phyloP scores from a whole-genome alignment of 306 rosid genomes.

The Medicago arabica region DNA sequence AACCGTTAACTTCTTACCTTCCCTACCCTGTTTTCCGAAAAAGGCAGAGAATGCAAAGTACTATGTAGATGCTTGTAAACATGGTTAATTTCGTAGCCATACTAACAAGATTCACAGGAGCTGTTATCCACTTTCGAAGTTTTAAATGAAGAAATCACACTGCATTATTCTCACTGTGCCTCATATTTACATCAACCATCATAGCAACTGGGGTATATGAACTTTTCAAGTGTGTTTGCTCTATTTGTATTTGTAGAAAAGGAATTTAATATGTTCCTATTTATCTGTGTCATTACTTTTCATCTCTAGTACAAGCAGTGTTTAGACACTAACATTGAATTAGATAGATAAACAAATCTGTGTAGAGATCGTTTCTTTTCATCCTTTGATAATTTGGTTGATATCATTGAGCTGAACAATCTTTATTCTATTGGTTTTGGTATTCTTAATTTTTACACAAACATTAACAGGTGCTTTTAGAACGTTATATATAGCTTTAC shows the following conservation, averaged over 20 bases:
- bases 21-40: constrained; percentile 22
- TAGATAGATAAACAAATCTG: constrained; percentile 5
- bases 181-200: constrained; percentile 21
- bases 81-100: constrained; percentile 6
- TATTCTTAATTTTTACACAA: not conserved
- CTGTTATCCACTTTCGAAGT: not conserved
- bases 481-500: not conserved
- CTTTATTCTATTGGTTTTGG: not conserved
- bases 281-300: not conserved
- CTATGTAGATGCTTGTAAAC: constrained; percentile 19
- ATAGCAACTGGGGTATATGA: constrained; percentile 1
- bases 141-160: constrained; percentile 25
- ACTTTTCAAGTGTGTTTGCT: not conserved
- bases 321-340: not conserved
- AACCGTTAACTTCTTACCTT: constrained; percentile 30
- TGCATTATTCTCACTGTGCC: constrained; percentile 10
- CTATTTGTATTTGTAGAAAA: constrained; percentile 2
- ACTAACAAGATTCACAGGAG: constrained; percentile 17
- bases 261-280: constrained; percentile 36
- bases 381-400: constrained; percentile 5
- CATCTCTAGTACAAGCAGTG: not conserved
- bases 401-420: constrained; percentile 14
- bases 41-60: constrained; percentile 5
- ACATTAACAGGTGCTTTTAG: not conserved
- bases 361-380: not conserved